Percentiles rank a stretch among this genome's conserved stretches.
phyloP scores from a whole-genome alignment of 768 basidiomycete genomes.

The Tricholoma hemisulphureum region DNA sequence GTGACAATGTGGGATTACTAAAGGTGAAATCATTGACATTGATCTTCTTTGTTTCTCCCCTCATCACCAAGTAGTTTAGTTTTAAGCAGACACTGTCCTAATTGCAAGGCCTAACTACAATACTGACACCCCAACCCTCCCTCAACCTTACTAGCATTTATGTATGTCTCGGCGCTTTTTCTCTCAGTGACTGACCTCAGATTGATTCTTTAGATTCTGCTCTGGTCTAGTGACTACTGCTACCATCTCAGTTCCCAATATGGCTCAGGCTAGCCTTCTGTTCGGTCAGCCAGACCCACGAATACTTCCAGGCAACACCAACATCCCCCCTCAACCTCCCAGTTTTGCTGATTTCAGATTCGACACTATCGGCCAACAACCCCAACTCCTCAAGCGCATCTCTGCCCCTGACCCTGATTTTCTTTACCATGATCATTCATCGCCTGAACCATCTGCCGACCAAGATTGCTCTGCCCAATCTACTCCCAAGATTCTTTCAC shows the following conservation, averaged over 20 bases:
- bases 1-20: too few species aligned
- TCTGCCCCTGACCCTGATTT: constrained; percentile 31
- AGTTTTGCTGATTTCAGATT: constrained; percentile 48
- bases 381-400: constrained; percentile 52
- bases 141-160: too few species aligned
- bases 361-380: constrained; percentile 51
- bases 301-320: not conserved
- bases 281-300: not conserved
- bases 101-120: too few species aligned
- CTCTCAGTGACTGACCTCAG: too few species aligned
- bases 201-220: too few species aligned
- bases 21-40: too few species aligned
- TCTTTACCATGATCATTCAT: constrained; percentile 20
- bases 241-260: not conserved
- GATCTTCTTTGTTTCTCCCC: too few species aligned
- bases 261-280: not conserved
- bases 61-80: too few species aligned
- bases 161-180: too few species aligned
- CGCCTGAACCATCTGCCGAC: constrained; percentile 22
- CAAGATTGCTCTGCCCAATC: constrained; percentile 8
- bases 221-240: too few species aligned
- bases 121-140: too few species aligned
- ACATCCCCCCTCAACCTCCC: constrained; percentile 32
- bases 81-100: too few species aligned
- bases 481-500: constrained; percentile 9